These are phyloP conservation scores for Glarea lozoyensis DNA, from an alignment of 495 filamentous ascomycete species.

Conservation along the genomic window DNA sequence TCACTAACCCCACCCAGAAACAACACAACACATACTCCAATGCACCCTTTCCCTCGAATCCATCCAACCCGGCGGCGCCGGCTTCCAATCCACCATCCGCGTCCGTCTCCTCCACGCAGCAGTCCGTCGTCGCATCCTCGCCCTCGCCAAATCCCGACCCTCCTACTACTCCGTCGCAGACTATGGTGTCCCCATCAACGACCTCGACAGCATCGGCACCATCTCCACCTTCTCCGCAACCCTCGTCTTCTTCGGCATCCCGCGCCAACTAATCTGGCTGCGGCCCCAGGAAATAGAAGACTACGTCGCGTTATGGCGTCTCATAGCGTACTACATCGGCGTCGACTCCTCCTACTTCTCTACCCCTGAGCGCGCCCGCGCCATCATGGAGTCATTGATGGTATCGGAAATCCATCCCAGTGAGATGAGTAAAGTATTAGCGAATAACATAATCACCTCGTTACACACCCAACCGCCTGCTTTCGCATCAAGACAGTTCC, in stretches of 20 bases:
- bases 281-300: slow-evolving; percentile 52
- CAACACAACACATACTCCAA: slow-evolving; percentile 66
- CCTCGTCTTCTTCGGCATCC: slow-evolving; percentile 59
- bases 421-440: slow-evolving; percentile 48
- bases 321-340: slow-evolving; percentile 64
- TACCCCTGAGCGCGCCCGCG: slow-evolving; percentile 42
- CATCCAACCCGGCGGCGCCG: slow-evolving; percentile 59
- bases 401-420: slow-evolving; percentile 56
- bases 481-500: slow-evolving; percentile 51
- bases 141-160: slow-evolving; percentile 41
- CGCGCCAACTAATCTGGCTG: slow-evolving; percentile 62
- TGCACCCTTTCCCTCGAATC: slow-evolving; percentile 55
- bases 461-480: slow-evolving; percentile 54
- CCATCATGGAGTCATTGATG: slow-evolving; percentile 56
- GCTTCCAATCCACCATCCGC: slow-evolving; percentile 58
- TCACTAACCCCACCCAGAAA: too few species aligned
- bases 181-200: slow-evolving; percentile 62
- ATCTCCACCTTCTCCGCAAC: slow-evolving; percentile 59
- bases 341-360: slow-evolving; percentile 51
- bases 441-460: slow-evolving; percentile 64
- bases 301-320: slow-evolving; percentile 70
- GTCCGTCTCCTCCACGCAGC: slow-evolving; percentile 68
- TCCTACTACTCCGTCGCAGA: slow-evolving; percentile 53
- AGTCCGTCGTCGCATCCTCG: slow-evolving; percentile 57
- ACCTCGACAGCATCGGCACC: slow-evolving; percentile 64